These are phyloP conservation scores for Neopestalotiopsis rosae DNA, from an alignment of 2,329 filamentous ascomycete genomes.

Conservation along the genomic window DNA sequence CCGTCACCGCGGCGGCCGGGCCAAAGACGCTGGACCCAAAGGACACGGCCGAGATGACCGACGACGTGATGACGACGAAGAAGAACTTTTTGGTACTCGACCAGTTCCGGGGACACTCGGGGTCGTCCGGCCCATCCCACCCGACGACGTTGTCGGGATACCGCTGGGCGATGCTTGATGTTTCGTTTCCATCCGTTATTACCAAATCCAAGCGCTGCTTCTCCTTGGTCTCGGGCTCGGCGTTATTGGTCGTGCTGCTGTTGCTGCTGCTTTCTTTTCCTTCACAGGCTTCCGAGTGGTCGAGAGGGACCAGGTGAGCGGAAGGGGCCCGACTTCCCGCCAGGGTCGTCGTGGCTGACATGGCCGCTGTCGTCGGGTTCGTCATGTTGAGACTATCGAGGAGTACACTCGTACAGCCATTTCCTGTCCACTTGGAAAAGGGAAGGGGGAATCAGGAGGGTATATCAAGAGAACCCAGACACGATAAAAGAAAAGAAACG, in stretches of 20 bases:
- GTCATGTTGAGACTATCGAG: not conserved
- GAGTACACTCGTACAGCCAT: not conserved
- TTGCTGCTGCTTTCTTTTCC: not conserved
- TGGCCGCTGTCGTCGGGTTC: not conserved
- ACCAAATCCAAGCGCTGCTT: not conserved
- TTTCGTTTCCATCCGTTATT: not conserved
- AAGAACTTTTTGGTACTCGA: slow-evolving; percentile 19
- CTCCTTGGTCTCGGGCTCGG: not conserved
- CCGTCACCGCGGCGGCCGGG: slow-evolving; percentile 21
- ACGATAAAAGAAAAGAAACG: not conserved
- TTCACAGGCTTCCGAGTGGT: not conserved
- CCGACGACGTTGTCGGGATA: slow-evolving; percentile 19
- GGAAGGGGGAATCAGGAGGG: not conserved
- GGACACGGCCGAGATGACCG: slow-evolving; percentile 23
- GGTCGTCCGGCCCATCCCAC: slow-evolving; percentile 27
- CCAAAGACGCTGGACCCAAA: slow-evolving; percentile 28
- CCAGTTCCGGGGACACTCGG: slow-evolving; percentile 26
- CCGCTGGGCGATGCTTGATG: not conserved
- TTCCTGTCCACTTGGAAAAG: not conserved
- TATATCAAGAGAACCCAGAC: not conserved
- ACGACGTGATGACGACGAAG: slow-evolving; percentile 23
- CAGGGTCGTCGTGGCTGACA: slow-evolving; percentile 10
- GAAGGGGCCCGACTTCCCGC: slow-evolving; percentile 14
- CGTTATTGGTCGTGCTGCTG: not conserved
- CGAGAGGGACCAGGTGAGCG: not conserved